Base-by-base conservation (phyloP, 2,329 filamentous ascomycete species). In the Aspergillus quadricinctus region DNA sequence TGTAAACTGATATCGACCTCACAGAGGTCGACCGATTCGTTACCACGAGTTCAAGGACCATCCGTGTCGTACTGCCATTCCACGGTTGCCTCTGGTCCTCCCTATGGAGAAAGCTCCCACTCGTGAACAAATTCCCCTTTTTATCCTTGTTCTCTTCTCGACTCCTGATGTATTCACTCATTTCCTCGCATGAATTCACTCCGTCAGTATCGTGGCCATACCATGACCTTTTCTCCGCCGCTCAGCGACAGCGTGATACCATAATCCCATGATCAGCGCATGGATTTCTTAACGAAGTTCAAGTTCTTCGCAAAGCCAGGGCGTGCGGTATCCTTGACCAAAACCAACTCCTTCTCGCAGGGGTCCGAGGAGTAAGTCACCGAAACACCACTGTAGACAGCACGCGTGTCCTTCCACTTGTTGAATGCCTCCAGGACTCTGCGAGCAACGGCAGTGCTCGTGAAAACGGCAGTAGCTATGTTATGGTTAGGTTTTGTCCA, bases 321-420 rank as follows among this genome's bases (percentile, higher is more conserved):
- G 37, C 64, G 61, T 19, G 54, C 56, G 37, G 48, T 58, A 37
- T 66, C 61, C n/a, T 56, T 60, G 46, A 62, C 56, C 52, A 75
- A 62, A 48, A 66, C 63, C 61, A 76, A 55, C 49, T 70, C 70
- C 54, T 71, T 73, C 61, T 76, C 74, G 59, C 74, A 75, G 3
- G 73, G 73, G 55, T 75, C 73, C 45, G 72, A 70, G 31, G 73
- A 74, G 57, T 68, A 75, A 17, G 70, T 69, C 41, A 75, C 66
- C 27, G 68, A 66, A 48, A 73, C 65, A 25, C 69, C 70, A 37
- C 60, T 61, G 58, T 75, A 76, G 25, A 64, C 66, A 37, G 61
- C 60, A 11, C 63, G 63, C 29, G 58, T 60, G 29, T 62, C 61
- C 23, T 69, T 66, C 54, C 66, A 64, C 46, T 58, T 62, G 27